A percentile compares a stretch with the other conserved stretches of the same genome.
Conservation (phyloP, 352 stramenopile species). For the Albugo candida region DNA sequence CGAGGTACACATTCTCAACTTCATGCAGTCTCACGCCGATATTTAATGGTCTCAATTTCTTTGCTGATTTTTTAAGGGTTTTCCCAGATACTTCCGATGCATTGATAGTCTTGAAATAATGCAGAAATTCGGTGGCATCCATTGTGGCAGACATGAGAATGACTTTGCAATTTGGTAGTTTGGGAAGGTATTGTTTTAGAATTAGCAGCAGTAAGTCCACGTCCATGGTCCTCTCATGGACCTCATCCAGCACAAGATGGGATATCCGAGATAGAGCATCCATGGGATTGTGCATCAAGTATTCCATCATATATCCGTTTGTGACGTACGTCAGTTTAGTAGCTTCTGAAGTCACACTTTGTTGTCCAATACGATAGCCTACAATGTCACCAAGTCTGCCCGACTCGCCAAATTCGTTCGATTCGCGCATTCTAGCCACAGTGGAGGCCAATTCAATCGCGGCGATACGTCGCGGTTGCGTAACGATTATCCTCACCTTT, state of each 20-base stretch:
- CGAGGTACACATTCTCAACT: constrained; percentile 43
- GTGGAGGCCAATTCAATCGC: constrained; percentile 73
- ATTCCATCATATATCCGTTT: constrained; percentile 90
- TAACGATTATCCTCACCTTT: constrained; percentile 88
- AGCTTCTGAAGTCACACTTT: constrained; percentile 72
- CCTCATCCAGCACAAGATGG: constrained; percentile 93
- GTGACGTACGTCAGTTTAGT: constrained; percentile 93
- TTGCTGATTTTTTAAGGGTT: too few relatives aligned
- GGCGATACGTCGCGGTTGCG: constrained; percentile 88
- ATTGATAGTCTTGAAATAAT: constrained; percentile 32
- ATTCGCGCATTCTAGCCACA: constrained; percentile 84
- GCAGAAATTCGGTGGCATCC: constrained; percentile 79
- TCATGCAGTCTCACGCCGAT: constrained; percentile 65
- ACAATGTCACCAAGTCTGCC: constrained; percentile 55
- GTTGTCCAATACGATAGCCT: constrained; percentile 77
- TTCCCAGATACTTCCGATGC: too few relatives aligned
- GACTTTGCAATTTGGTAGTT: constrained; percentile 56
- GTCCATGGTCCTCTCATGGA: constrained; percentile 89
- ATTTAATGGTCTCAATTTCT: constrained; percentile 30
- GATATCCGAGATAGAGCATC: constrained; percentile 76
- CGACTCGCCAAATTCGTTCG: constrained; percentile 11
- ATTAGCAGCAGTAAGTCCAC: constrained; percentile 90
- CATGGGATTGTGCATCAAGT: constrained; percentile 81
- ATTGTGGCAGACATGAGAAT: constrained; percentile 96
- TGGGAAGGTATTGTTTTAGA: constrained; percentile 50